phyloP scores from a whole-genome alignment of 2,329 filamentous ascomycete genomes.

The Exophiala spinifera region DNA sequence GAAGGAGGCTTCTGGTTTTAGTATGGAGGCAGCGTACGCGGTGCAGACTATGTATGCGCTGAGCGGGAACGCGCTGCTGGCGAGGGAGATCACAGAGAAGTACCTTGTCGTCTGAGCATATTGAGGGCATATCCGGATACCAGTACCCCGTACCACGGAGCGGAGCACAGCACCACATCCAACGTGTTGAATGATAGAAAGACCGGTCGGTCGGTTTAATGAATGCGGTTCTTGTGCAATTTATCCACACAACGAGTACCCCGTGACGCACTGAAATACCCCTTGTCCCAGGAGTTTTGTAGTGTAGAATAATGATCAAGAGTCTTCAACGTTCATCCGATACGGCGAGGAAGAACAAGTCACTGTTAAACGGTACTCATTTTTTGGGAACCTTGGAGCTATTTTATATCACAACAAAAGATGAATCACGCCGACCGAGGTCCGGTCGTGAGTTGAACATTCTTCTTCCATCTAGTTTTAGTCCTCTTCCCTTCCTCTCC shows the following conservation, averaged over 20 bases:
- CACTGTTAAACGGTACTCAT: not conserved
- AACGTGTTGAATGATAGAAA: not conserved
- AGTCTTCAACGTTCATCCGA: too few species aligned
- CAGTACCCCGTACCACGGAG: not conserved
- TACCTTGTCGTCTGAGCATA: slow-evolving; percentile 52
- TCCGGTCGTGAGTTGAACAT: not conserved
- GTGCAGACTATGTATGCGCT: slow-evolving; percentile 65
- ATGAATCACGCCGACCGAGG: not conserved
- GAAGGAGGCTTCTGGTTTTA: slow-evolving; percentile 55
- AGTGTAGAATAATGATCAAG: too few species aligned
- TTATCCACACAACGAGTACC: too few species aligned
- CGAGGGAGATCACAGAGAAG: slow-evolving; percentile 58
- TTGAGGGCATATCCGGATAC: too few species aligned
- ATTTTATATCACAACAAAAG: slow-evolving; percentile 19
- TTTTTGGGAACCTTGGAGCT: not conserved
- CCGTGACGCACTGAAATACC: too few species aligned
- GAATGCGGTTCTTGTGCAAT: too few species aligned
- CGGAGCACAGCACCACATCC: not conserved
- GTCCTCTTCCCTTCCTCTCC: not conserved
- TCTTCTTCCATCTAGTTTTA: not conserved
- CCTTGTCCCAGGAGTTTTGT: too few species aligned
- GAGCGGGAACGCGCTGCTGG: slow-evolving; percentile 60
- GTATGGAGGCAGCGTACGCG: slow-evolving; percentile 70
- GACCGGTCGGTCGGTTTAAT: not conserved
- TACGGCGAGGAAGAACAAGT: not conserved